Percentiles rank a stretch among this genome's conserved stretches.
Evolutionary conservation across 2,329 filamentous ascomycete species (phyloP).

Genomic region (Stagonosporopsis vannaccii): DNA sequence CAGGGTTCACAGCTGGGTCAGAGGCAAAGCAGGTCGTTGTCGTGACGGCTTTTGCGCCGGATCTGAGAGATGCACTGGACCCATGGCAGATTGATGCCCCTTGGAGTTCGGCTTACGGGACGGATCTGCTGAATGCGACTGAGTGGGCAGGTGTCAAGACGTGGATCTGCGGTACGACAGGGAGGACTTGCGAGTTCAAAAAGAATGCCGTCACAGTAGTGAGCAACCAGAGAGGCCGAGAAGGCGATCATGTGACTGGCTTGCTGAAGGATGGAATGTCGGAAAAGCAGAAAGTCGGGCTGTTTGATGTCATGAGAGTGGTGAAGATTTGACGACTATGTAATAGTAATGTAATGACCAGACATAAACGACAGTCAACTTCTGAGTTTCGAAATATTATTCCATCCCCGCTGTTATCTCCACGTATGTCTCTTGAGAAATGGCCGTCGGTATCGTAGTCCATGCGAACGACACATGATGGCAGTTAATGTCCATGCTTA

Average conservation of each 20-base stretch:
- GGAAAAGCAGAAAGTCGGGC: conserved; percentile 35
- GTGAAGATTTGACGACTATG: conserved; percentile 21
- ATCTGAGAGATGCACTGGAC: conserved; percentile 56
- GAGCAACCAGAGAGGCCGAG: conserved; percentile 56
- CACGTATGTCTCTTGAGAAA: too few relatives aligned
- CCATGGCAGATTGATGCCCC: conserved; percentile 58
- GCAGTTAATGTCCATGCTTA: too few relatives aligned
- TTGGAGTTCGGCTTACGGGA: conserved; percentile 61
- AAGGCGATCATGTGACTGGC: conserved; percentile 36
- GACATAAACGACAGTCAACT: too few relatives aligned
- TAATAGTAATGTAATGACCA: too few relatives aligned
- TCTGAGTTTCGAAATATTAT: too few relatives aligned
- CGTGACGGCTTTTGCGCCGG: conserved; percentile 66
- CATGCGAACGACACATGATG: too few relatives aligned
- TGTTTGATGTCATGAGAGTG: conserved; percentile 40
- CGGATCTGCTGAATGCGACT: conserved; percentile 56
- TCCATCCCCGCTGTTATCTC: too few relatives aligned
- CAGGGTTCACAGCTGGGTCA: not conserved
- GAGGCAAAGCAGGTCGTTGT: conserved; percentile 53
- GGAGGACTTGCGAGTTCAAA: conserved; percentile 53
- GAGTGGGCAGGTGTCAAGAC: conserved; percentile 53
- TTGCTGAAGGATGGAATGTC: conserved; percentile 34
- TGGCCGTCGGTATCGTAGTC: too few relatives aligned
- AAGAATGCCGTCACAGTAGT: conserved; percentile 47
- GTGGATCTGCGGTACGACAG: conserved; percentile 59